These are phyloP conservation scores for Limonium bicolor DNA, from an alignment of 148 eudicot genomes.

Conservation along the genomic window DNA sequence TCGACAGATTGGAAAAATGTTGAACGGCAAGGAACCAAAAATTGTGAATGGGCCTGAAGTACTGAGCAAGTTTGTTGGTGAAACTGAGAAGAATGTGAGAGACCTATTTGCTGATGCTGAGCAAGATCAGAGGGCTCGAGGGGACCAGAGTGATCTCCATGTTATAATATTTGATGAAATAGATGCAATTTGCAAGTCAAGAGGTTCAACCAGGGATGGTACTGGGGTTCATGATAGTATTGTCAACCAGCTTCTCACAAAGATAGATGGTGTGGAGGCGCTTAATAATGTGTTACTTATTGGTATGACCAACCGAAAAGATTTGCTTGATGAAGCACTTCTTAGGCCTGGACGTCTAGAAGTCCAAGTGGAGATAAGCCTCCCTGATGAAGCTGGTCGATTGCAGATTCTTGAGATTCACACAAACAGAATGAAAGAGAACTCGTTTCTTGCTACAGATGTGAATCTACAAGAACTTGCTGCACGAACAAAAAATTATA, in stretches of 20 bases:
- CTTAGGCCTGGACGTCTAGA: constrained; percentile 98
- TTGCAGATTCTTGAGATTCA: constrained; percentile 94
- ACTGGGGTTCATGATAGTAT: constrained; percentile 99
- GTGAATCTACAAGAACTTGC: constrained; percentile 77
- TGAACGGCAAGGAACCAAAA: constrained; percentile 96
- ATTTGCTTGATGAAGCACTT: constrained; percentile 98
- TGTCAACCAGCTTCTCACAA: constrained; percentile 93
- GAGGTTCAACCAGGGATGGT: constrained; percentile 99
- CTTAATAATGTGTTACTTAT: constrained; percentile 92
- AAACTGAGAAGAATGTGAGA: constrained; percentile 97
- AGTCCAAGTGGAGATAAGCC: constrained; percentile 99
- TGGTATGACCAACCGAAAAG: constrained; percentile 99
- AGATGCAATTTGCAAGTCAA: constrained; percentile 98
- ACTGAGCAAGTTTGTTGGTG: constrained; percentile 98
- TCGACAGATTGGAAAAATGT: constrained; percentile 94
- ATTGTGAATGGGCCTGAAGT: constrained; percentile 99
- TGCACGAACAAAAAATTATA: constrained; percentile 90
- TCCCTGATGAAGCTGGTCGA: constrained; percentile 95
- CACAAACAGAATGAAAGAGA: constrained; percentile 95
- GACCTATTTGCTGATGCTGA: constrained; percentile 99
- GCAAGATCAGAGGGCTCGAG: constrained; percentile 78
- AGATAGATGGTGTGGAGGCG: constrained; percentile 99
- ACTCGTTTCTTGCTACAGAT: constrained; percentile 86
- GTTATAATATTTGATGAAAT: constrained; percentile 99
- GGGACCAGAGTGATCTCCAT: constrained; percentile 97